Evolutionary conservation across 129 eudicot species (phyloP).

Genomic region (Escallonia rubra): DNA sequence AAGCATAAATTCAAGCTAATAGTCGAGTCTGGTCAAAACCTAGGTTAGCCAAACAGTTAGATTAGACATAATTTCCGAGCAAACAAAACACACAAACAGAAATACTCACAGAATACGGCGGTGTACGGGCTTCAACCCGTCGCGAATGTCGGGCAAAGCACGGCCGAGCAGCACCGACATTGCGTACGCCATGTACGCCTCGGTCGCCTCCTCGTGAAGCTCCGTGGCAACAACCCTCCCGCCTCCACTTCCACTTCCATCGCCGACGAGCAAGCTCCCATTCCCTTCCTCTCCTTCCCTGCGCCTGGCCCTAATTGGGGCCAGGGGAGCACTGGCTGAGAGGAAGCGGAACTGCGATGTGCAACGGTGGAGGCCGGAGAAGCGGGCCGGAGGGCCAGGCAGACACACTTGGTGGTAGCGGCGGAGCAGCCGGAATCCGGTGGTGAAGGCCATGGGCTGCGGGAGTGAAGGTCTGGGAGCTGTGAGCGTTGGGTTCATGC

Average conservation of each 20-base stretch:
- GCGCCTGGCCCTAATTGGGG: constrained; percentile 29
- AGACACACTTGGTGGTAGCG: constrained; percentile 25
- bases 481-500: constrained; percentile 35
- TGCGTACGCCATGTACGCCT: constrained; percentile 49
- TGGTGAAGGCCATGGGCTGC: constrained; percentile 49
- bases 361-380: constrained; percentile 20
- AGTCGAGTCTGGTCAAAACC: too few species aligned
- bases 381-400: constrained; percentile 29
- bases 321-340: constrained; percentile 15
- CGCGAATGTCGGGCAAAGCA: constrained; percentile 48
- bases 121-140: constrained; percentile 89
- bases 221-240: constrained; percentile 47
- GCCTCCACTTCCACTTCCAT: constrained; percentile 29
- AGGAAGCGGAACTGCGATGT: constrained; percentile 38
- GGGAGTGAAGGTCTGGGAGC: not conserved
- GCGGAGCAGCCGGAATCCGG: constrained; percentile 60
- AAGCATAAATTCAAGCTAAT: too few species aligned
- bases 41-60: too few species aligned
- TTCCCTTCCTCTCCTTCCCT: constrained; percentile 19
- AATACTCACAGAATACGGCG: constrained; percentile 75
- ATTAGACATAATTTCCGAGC: too few species aligned
- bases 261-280: constrained; percentile 19
- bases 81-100: too few species aligned
- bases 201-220: constrained; percentile 93
- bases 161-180: constrained; percentile 54